A percentile compares a stretch with the other conserved stretches of the same genome.
Conservation (phyloP, 768 basidiomycete species). For the Tephrocybe sp. region DNA sequence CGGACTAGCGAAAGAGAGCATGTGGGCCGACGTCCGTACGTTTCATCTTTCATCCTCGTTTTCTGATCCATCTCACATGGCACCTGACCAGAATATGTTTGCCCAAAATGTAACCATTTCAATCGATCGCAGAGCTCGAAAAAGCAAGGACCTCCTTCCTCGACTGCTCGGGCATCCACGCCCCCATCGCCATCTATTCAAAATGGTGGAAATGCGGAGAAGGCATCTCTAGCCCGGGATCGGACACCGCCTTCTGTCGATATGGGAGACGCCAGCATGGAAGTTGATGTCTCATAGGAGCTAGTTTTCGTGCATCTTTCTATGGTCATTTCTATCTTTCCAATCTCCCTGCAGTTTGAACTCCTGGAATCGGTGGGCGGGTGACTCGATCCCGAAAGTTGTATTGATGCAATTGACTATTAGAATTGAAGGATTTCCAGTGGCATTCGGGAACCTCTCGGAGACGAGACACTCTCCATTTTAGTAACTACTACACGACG, state of each 20-base stretch:
- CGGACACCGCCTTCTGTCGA: constrained; percentile 18
- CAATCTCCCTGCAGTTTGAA: neutral
- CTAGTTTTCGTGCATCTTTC: constrained; percentile 4
- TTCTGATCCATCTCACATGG: neutral
- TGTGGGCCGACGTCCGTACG: constrained; percentile 84
- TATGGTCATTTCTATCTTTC: neutral
- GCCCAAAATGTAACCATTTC: constrained; percentile 85
- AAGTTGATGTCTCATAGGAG: constrained; percentile 26
- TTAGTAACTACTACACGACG: too few species aligned
- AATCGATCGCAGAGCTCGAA: constrained; percentile 53
- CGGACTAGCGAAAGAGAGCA: constrained; percentile 79
- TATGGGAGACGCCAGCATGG: constrained; percentile 31
- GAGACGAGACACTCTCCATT: too few species aligned
- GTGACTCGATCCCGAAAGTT: too few species aligned
- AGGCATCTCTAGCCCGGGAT: constrained; percentile 10
- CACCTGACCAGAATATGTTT: constrained; percentile 66
- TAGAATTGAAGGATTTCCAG: too few species aligned
- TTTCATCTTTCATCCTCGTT: constrained; percentile 15
- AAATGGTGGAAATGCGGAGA: neutral
- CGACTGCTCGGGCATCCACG: constrained; percentile 4
- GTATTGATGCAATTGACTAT: too few species aligned
- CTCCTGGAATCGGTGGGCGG: too few species aligned
- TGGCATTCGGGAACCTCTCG: too few species aligned
- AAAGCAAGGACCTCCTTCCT: constrained; percentile 17
- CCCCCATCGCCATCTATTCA: constrained; percentile 9